Evolutionary conservation across 164 flowering plant species (phyloP), one percentile per base, ranked within the genome.

Genomic region (Dillenia turbinata): DNA sequence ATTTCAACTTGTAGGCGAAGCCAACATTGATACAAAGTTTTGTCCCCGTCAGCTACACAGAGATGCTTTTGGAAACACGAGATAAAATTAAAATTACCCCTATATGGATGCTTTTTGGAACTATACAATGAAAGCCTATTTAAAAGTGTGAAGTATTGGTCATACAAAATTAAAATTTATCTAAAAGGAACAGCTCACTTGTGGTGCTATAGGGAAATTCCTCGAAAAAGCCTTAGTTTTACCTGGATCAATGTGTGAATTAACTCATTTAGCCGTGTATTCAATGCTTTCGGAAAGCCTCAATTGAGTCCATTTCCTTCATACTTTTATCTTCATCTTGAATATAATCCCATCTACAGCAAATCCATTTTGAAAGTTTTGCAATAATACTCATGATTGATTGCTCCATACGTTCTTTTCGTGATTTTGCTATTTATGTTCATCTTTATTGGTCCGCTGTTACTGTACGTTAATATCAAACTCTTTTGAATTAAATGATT

Each of bases 321-420:
- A 15, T 43, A 8, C 43, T 26, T 10, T 15, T 67, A 47, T 17
- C 10, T 1, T 60, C 70, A 8, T 54, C 44, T 49, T 60, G 60
- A 47, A 67, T 54, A 17, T 11, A 60, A 10, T 74, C 74, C 78
- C 78, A 71, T 44, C 78, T 74, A 69, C 57, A 55, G 49, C 7
- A 22, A 49, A 16, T 14, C 14, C 17, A 1, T 19, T 33, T 8
- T 53, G 22, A 53, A 53, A 17, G 17, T 8, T 10, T n/a, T 33
- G 6, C 24, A 3, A 33, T 43, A 1, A 9, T 8, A 10, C 12
- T 9, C 2, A 53, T 16, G 9, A 10, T 2, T n/a, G 17, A 52
- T n/a, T 15, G 10, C 8, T 9, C 17, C 40, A 6, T 5, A 4
- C 40, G 7, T 33, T 33, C 6, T 33, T 33, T 5, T 5, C 6